Evolutionary conservation across 352 stramenopile species (phyloP), one percentile per base, ranked within the genome.

Genomic region (Phytophthora fragariae): DNA sequence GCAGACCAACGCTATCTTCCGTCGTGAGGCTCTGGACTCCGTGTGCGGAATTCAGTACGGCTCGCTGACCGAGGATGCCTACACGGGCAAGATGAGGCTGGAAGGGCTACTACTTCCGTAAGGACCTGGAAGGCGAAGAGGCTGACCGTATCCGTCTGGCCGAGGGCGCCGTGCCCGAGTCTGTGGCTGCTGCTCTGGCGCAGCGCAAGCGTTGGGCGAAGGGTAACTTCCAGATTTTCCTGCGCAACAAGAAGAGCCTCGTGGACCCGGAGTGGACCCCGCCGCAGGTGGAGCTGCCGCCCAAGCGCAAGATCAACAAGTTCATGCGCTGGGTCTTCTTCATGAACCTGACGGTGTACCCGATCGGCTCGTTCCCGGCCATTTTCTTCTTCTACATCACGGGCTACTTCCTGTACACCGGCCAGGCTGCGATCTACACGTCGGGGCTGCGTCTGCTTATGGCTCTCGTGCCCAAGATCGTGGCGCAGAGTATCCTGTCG

Each of bases 291-390:
- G 77, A 86, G 54, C 66, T 90, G 19, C 84, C 84, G 7, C 73
- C 75, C 17, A 80, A 83, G 56, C 85, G 83, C 78, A 92, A 92
- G 73, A 81, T 86, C 69, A 92, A 91, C 76, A 81, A 80, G 50
- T 93, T 92, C 41, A 93, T 93, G 85, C 81, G 84, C 50, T 92
- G 85, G 84, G 81, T 92, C 5, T 91, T 92, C 81, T 92, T 91
- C 72, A 91, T 92, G 82, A 92, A 92, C 75, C 57, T 91, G 49
- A 92, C 83, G 12, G 82, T 92, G 49, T 92, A 92, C 65, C 85
- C 85, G 29, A 90, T 92, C 57, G 85, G 85, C 1, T 92, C 85
- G 50, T 91, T 92, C 75, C 83, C 85, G 2, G 85, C 83, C 4
- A 79, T 92, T 24, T 91, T 92, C 75, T 90, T 90, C 64, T 92